phyloP scores from a whole-genome alignment of 768 basidiomycete genomes.

The Tylopilus intermedius region DNA sequence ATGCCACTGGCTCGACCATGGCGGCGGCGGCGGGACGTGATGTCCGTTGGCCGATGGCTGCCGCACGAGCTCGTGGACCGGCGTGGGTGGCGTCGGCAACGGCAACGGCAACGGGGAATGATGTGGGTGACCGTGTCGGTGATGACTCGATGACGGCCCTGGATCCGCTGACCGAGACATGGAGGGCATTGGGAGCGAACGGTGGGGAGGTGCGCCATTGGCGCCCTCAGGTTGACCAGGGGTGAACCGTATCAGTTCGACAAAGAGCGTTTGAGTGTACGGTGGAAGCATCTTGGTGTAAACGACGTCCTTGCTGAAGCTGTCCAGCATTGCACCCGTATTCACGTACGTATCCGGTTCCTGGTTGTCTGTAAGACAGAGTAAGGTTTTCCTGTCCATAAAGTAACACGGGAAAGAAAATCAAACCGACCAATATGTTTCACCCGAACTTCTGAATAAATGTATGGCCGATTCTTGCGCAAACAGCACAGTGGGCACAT shows the following conservation, averaged over 20 bases:
- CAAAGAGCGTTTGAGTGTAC: constrained; percentile 62
- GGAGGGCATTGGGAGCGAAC: constrained; percentile 12
- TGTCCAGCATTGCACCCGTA: constrained; percentile 68
- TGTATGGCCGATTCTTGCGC: constrained; percentile 66
- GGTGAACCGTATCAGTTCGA: constrained; percentile 56
- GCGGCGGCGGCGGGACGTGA: constrained; percentile 32
- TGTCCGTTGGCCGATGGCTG: constrained; percentile 31
- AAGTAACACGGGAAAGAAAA: background rate
- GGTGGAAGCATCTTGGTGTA: constrained; percentile 64
- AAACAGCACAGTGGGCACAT: constrained; percentile 75
- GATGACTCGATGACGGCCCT: constrained; percentile 28
- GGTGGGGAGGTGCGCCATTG: constrained; percentile 17
- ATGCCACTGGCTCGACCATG: constrained; percentile 32
- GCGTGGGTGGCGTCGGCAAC: constrained; percentile 31
- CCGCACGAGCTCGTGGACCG: constrained; percentile 29
- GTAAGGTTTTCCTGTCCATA: constrained; percentile 6
- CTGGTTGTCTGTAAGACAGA: constrained; percentile 34
- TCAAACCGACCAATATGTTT: constrained; percentile 50
- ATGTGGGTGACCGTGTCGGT: constrained; percentile 27
- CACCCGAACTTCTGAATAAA: constrained; percentile 73
- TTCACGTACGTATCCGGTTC: constrained; percentile 64
- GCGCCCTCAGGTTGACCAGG: constrained; percentile 29
- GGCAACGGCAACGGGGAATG: constrained; percentile 30
- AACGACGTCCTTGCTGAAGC: constrained; percentile 65
- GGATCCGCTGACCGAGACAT: constrained; percentile 24